phyloP scores from a whole-genome alignment of 768 basidiomycete species.

The Podaxis sp. region DNA sequence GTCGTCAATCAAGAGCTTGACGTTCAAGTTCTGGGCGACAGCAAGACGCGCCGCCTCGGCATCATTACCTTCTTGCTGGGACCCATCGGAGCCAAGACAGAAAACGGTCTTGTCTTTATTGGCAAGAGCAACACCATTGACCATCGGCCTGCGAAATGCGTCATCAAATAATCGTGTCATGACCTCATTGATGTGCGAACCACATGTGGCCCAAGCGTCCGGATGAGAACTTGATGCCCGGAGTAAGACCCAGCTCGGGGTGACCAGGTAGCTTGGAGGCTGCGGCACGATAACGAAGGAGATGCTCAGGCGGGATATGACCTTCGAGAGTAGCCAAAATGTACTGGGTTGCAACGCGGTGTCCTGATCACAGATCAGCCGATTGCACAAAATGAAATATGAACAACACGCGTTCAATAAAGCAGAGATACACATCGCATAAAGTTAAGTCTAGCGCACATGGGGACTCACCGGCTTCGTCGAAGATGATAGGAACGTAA shows the following conservation, averaged over 20 bases:
- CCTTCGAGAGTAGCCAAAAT: slow-evolving; percentile 77
- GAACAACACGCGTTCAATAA: not conserved
- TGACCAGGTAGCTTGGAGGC: slow-evolving; percentile 86
- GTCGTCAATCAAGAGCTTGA: slow-evolving; percentile 86
- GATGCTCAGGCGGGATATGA: slow-evolving; percentile 63
- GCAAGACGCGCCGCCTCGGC: slow-evolving; percentile 87
- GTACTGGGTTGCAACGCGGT: slow-evolving; percentile 89
- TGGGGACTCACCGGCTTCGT: slow-evolving; percentile 65
- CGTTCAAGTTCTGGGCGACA: slow-evolving; percentile 76
- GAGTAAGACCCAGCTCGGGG: slow-evolving; percentile 84
- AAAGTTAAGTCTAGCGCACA: not conserved
- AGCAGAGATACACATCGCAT: not conserved
- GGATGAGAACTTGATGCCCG: slow-evolving; percentile 91
- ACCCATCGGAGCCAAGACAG: slow-evolving; percentile 85
- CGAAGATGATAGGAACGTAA: slow-evolving; percentile 68
- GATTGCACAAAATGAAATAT: slow-evolving; percentile 1
- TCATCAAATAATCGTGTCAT: not conserved
- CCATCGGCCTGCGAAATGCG: slow-evolving; percentile 47
- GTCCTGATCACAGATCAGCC: slow-evolving; percentile 41
- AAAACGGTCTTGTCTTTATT: slow-evolving; percentile 75
- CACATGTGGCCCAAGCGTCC: slow-evolving; percentile 92
- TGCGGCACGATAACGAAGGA: slow-evolving; percentile 82
- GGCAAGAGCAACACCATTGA: slow-evolving; percentile 82
- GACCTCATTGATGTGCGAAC: slow-evolving; percentile 27
- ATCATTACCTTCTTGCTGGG: slow-evolving; percentile 89